These are phyloP conservation scores for Apiospora hydei DNA, from an alignment of 2,329 filamentous ascomycete genomes.

Conservation along the genomic window DNA sequence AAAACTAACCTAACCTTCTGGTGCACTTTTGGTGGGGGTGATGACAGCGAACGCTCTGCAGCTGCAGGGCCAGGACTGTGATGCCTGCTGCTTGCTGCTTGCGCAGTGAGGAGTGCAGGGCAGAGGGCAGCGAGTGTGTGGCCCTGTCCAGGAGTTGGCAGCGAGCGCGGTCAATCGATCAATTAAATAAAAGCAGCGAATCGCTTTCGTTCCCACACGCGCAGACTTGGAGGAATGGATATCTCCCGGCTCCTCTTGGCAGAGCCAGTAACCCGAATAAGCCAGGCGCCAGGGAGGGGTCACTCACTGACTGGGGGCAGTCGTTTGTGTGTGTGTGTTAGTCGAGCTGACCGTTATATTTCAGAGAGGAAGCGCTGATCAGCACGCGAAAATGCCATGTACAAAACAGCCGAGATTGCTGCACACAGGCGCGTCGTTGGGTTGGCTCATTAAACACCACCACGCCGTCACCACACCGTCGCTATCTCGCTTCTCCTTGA, in stretches of 20 bases:
- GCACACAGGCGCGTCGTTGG: background rate
- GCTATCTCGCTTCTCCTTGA: background rate
- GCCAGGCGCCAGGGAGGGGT: background rate
- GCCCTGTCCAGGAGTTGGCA: background rate
- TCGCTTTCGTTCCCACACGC: background rate
- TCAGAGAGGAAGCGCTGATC: background rate
- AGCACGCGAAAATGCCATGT: background rate
- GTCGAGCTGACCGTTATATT: background rate
- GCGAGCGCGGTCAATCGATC: background rate
- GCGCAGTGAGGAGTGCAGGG: background rate
- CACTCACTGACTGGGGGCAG: background rate
- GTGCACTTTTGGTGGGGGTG: background rate
- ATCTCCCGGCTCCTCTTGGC: background rate
- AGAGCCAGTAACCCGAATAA: background rate
- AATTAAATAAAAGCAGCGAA: background rate
- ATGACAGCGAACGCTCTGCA: background rate
- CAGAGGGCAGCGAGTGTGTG: too few species aligned
- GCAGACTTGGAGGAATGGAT: background rate
- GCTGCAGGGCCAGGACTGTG: background rate
- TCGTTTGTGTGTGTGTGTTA: background rate
- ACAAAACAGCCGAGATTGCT: background rate
- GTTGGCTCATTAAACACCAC: background rate
- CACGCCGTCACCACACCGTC: background rate
- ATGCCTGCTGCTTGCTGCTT: too few species aligned
- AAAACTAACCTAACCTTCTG: background rate